Percentiles rank a stretch among this genome's conserved stretches.
These are phyloP conservation scores for Crucibulum laeve DNA, from an alignment of 768 basidiomycete genomes.

Conservation along the genomic window DNA sequence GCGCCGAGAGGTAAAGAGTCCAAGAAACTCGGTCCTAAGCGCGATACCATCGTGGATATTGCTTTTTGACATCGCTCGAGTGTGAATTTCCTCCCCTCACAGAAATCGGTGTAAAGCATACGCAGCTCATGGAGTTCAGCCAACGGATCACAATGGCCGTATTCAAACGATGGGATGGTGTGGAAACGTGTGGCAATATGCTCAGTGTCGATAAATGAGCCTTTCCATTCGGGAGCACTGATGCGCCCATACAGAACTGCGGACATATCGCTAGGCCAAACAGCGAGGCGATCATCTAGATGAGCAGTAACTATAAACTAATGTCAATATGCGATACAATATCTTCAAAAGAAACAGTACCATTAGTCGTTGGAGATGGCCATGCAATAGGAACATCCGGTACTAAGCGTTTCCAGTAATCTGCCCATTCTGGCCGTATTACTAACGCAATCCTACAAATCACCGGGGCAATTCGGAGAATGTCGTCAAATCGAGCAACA, in stretches of 20 bases:
- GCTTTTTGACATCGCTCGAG: slow-evolving; percentile 68
- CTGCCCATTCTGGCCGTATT: slow-evolving; percentile 82
- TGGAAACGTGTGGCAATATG: slow-evolving; percentile 45
- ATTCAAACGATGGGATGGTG: slow-evolving; percentile 52
- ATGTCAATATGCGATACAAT: slow-evolving; percentile 3
- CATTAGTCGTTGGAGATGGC: slow-evolving; percentile 43
- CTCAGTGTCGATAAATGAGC: slow-evolving; percentile 46
- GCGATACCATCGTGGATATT: slow-evolving; percentile 49
- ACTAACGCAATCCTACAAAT: slow-evolving; percentile 59
- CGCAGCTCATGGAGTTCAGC: slow-evolving; percentile 48
- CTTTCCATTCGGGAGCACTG: slow-evolving; percentile 66
- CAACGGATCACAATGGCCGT: slow-evolving; percentile 60
- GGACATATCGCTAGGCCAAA: slow-evolving; percentile 76
- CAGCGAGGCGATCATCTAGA: slow-evolving; percentile 68
- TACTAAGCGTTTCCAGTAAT: slow-evolving; percentile 86
- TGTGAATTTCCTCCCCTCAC: slow-evolving; percentile 47
- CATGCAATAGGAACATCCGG: slow-evolving; percentile 59
- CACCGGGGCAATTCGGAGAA: slow-evolving; percentile 55
- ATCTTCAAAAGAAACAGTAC: slow-evolving; percentile 24
- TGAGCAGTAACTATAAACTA: slow-evolving; percentile 32
- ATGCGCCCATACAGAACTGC: slow-evolving; percentile 57
- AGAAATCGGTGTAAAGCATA: slow-evolving; percentile 51
- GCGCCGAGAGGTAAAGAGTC: slow-evolving; percentile 63
- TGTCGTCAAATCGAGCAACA: slow-evolving; percentile 48
- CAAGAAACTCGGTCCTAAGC: slow-evolving; percentile 43